Conservation (phyloP, 257 asterid genomes). For the Primulina eburnea region DNA sequence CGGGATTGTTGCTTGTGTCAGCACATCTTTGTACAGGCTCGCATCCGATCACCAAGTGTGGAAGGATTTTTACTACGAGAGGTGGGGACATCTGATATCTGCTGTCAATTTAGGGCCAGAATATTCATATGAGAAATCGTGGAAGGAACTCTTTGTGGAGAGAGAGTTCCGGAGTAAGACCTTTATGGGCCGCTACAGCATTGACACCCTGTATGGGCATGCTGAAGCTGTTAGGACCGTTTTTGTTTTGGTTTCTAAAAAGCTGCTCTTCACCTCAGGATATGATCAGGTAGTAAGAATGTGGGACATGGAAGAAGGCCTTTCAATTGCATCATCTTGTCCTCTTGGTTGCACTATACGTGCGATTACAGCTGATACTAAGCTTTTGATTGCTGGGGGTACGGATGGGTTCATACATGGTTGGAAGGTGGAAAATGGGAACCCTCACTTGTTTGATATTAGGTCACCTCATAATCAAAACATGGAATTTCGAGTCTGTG, state of each 20-base stretch:
- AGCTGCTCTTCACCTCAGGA: slow-evolving; percentile 82
- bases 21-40: slow-evolving; percentile 54
- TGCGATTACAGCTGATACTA: slow-evolving; percentile 83
- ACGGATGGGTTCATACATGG: slow-evolving; percentile 94
- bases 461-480: slow-evolving; percentile 51
- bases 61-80: slow-evolving; percentile 88
- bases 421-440: slow-evolving; percentile 80
- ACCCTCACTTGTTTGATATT: slow-evolving; percentile 75
- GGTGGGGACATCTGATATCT: slow-evolving; percentile 78
- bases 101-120: slow-evolving; percentile 41
- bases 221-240: slow-evolving; percentile 82
- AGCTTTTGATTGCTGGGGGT: slow-evolving; percentile 86
- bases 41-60: slow-evolving; percentile 81
- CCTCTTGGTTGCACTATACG: slow-evolving; percentile 94
- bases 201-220: slow-evolving; percentile 81
- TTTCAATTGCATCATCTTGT: slow-evolving; percentile 69
- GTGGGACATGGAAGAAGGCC: slow-evolving; percentile 97
- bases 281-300: slow-evolving; percentile 87
- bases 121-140: slow-evolving; percentile 56
- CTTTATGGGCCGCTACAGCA: slow-evolving; percentile 75
- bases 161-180: slow-evolving; percentile 87
- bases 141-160: slow-evolving; percentile 90
- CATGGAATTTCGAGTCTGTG: slow-evolving; percentile 77
- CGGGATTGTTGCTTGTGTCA: slow-evolving; percentile 84
- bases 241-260: slow-evolving; percentile 71